Evolutionary conservation across 2,329 filamentous ascomycete genomes (phyloP).

Genomic region (Verticillium dahliae): DNA sequence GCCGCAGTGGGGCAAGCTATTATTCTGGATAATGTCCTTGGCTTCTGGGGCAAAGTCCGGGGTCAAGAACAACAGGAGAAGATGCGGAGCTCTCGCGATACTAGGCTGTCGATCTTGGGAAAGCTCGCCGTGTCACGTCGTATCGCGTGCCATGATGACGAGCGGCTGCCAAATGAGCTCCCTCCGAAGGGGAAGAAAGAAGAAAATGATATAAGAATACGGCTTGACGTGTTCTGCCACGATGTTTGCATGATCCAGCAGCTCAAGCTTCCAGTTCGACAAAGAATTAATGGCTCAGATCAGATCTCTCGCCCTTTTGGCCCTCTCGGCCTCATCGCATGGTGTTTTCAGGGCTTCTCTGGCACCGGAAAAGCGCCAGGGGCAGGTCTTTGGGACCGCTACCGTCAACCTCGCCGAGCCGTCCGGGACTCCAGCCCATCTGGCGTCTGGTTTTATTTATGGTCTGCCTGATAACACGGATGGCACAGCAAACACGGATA

Average conservation of each 20-base stretch:
- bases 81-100: too few relatives aligned
- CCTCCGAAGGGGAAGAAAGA: too few relatives aligned
- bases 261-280: background rate
- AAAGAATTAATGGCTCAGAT: background rate
- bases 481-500: slow-evolving; percentile 2
- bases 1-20: background rate
- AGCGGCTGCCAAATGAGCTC: too few relatives aligned
- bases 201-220: background rate
- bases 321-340: background rate
- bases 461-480: slow-evolving; percentile 8
- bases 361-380: background rate
- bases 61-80: too few relatives aligned
- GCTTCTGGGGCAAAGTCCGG: background rate
- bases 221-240: background rate
- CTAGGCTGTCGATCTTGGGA: too few relatives aligned
- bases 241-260: background rate
- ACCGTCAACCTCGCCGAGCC: background rate
- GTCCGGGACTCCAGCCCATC: background rate
- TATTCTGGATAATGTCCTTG: too few relatives aligned
- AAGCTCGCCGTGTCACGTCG: too few relatives aligned
- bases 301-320: background rate
- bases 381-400: background rate
- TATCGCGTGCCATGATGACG: too few relatives aligned
- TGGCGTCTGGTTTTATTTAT: slow-evolving; percentile 10
- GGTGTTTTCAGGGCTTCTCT: background rate